Percentiles rank a stretch among this genome's conserved stretches.
These are phyloP conservation scores for Rhinocladiella similis DNA, from an alignment of 2,329 filamentous ascomycete species.

Conservation along the genomic window DNA sequence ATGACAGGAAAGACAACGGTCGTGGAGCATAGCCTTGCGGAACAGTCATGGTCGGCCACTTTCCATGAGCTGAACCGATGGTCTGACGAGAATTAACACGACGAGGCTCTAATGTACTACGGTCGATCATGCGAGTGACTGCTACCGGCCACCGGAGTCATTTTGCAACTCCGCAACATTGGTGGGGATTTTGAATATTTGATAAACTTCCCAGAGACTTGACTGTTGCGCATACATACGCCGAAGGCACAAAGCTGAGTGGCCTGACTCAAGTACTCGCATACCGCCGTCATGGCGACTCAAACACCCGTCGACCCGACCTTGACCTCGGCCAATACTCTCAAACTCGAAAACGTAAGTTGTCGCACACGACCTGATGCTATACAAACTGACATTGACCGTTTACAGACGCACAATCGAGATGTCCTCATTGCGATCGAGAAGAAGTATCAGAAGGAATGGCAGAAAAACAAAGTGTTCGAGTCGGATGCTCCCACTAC, in stretches of 20 bases:
- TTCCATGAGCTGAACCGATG: too few species aligned
- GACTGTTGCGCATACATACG: not conserved
- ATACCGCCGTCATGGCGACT: constrained; percentile 50
- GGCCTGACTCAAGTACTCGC: not conserved
- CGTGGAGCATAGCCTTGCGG: too few species aligned
- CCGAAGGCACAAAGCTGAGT: not conserved
- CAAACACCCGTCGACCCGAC: constrained; percentile 56
- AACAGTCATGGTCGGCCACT: too few species aligned
- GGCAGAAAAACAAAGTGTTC: constrained; percentile 77
- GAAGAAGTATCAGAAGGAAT: constrained; percentile 88
- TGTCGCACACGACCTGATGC: not conserved
- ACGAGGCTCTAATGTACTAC: not conserved
- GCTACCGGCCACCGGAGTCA: not conserved
- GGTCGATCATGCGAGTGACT: not conserved
- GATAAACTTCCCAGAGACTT: constrained; percentile 2
- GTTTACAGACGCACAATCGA: constrained; percentile 74
- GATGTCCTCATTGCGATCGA: constrained; percentile 79
- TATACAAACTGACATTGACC: constrained; percentile 3
- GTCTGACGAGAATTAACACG: too few species aligned
- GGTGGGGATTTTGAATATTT: not conserved
- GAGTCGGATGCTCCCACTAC: constrained; percentile 80
- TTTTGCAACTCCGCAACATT: not conserved
- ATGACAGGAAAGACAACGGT: too few species aligned
- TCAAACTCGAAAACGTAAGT: constrained; percentile 64
- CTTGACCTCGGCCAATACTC: constrained; percentile 58